Conservation (phyloP, 2,329 filamentous ascomycete species). For the Colletotrichum simmondsii region DNA sequence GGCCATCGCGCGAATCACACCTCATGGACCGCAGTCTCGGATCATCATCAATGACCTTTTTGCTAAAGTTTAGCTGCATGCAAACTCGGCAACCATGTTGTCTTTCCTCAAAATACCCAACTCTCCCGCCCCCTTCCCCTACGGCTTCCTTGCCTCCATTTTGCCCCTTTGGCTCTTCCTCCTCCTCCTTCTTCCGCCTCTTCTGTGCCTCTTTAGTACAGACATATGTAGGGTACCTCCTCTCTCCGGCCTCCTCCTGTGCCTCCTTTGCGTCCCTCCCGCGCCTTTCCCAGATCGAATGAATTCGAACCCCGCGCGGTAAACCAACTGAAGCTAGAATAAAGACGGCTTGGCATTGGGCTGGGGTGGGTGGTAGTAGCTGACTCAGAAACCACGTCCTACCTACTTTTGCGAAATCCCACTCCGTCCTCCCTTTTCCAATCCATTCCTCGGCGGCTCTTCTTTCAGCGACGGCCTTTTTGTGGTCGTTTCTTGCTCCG, state of each 20-base stretch:
- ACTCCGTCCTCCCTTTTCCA: background rate
- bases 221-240: background rate
- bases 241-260: background rate
- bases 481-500: background rate
- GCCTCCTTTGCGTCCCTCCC: background rate
- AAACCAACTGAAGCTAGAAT: slow-evolving; percentile 1
- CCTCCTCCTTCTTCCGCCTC: background rate
- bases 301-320: background rate
- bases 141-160: background rate
- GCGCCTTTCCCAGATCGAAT: background rate
- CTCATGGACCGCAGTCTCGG: slow-evolving; percentile 12
- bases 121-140: background rate
- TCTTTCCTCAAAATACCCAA: background rate
- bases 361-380: slow-evolving; percentile 15
- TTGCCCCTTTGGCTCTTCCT: background rate
- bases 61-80: slow-evolving; percentile 14
- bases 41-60: slow-evolving; percentile 17
- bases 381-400: slow-evolving; percentile 24
- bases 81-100: slow-evolving; percentile 6
- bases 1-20: slow-evolving; percentile 9
- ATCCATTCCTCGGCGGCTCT: background rate
- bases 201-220: background rate
- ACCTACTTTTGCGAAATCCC: slow-evolving; percentile 9
- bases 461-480: background rate
- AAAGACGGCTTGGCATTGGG: slow-evolving; percentile 19